Conservation (phyloP, 352 stramenopile genomes). For the Phytophthora pini region DNA sequence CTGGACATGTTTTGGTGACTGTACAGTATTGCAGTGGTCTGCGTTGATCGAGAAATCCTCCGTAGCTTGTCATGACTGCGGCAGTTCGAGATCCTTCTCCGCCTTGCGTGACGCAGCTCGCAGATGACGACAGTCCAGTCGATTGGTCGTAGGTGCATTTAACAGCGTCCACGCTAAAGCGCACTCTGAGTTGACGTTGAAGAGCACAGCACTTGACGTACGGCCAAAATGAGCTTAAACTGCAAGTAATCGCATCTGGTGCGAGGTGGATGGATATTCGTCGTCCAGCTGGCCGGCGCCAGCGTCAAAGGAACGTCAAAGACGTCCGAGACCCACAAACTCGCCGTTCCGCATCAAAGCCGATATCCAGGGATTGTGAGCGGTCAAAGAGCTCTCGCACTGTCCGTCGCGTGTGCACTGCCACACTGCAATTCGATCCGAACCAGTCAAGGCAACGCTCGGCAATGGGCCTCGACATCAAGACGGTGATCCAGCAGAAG, state of each 20-base stretch:
- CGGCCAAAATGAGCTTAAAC: too few species aligned
- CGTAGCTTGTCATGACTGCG: background rate
- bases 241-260: constrained; percentile 32
- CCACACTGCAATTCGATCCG: constrained; percentile 28
- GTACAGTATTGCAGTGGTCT: too few species aligned
- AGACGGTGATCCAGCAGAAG: constrained; percentile 32
- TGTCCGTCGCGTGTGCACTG: constrained; percentile 6
- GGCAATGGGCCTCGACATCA: constrained; percentile 31
- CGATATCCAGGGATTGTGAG: constrained; percentile 13
- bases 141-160: constrained; percentile 1
- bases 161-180: constrained; percentile 9
- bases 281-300: constrained; percentile 12
- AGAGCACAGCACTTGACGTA: constrained; percentile 1
- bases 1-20: too few species aligned
- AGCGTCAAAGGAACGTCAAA: constrained; percentile 17
- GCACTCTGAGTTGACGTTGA: constrained; percentile 21
- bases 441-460: constrained; percentile 8
- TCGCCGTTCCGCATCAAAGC: constrained; percentile 14
- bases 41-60: too few species aligned
- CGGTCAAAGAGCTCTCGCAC: background rate
- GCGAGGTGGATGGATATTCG: constrained; percentile 23
- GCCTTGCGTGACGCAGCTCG: constrained; percentile 14
- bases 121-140: constrained; percentile 13
- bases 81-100: background rate
- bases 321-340: constrained; percentile 18